Evolutionary conservation across 129 eudicot genomes (phyloP).

Genomic region (Ambrosia trifida): DNA sequence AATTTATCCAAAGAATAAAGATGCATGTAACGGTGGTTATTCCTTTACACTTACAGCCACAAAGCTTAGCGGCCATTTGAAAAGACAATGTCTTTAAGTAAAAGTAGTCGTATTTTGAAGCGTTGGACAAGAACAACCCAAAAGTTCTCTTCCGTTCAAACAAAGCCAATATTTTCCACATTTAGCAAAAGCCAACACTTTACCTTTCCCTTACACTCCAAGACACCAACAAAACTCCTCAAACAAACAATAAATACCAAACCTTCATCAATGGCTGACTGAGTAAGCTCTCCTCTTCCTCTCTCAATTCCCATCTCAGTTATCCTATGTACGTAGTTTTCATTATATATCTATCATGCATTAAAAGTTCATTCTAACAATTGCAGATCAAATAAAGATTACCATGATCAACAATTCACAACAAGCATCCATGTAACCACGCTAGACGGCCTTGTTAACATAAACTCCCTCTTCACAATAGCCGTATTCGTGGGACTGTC

Average conservation of each 20-base stretch:
- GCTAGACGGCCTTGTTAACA: conserved; percentile 54
- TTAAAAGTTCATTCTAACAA: too few relatives aligned
- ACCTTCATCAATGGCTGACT: conserved; percentile 25
- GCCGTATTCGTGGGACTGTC: conserved; percentile 62
- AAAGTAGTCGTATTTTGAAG: too few relatives aligned
- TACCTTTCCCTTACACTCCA: not conserved
- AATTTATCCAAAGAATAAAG: too few relatives aligned
- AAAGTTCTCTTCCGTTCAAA: not conserved
- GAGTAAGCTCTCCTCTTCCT: conserved; percentile 23
- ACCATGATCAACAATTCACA: not conserved
- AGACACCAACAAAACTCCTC: not conserved
- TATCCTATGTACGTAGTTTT: too few relatives aligned
- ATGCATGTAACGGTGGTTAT: too few relatives aligned
- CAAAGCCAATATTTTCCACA: not conserved
- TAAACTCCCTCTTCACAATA: conserved; percentile 58
- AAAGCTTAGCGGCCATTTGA: too few relatives aligned
- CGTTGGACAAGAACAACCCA: too few relatives aligned
- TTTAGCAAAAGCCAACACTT: not conserved
- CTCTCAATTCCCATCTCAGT: not conserved
- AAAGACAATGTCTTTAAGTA: too few relatives aligned
- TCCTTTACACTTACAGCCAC: too few relatives aligned
- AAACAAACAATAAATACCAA: not conserved
- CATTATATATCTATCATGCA: not conserved
- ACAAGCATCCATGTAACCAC: conserved; percentile 63
- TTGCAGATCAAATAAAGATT: conserved; percentile 61